These are phyloP conservation scores for Cryptosporidium ryanae DNA, from an alignment of 169 alveolate genomes.

Conservation along the genomic window DNA sequence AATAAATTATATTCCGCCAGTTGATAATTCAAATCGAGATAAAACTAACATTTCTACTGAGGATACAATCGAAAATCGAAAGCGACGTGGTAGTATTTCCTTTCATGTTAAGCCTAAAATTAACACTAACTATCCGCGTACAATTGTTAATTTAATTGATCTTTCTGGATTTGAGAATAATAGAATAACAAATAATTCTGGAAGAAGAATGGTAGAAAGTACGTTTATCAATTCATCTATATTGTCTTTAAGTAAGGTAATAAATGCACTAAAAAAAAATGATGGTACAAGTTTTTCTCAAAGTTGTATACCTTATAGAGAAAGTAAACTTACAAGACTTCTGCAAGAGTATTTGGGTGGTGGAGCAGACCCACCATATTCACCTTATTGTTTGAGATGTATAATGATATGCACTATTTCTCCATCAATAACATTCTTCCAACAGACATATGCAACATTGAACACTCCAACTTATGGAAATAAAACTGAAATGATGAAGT, in stretches of 20 bases:
- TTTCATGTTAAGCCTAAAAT: constrained; percentile 66
- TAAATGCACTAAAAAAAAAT: constrained; percentile 74
- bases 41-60: not conserved
- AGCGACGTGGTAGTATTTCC: constrained; percentile 70
- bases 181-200: constrained; percentile 52
- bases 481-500: constrained; percentile 29
- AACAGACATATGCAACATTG: constrained; percentile 75
- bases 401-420: constrained; percentile 73
- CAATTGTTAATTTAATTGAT: constrained; percentile 69
- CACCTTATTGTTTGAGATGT: constrained; percentile 71
- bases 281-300: constrained; percentile 41
- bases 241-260: constrained; percentile 67
- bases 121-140: constrained; percentile 42
- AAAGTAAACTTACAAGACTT: constrained; percentile 73
- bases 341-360: constrained; percentile 75
- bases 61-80: constrained; percentile 61
- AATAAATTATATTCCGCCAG: constrained; percentile 54
- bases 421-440: constrained; percentile 71
- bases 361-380: constrained; percentile 72
- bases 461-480: constrained; percentile 65
- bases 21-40: not conserved
- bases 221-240: constrained; percentile 73
- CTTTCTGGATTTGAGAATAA: constrained; percentile 76
- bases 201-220: constrained; percentile 72
- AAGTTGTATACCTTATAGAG: constrained; percentile 75